Conservation (phyloP, 225 moss, liverwort and hornwort species). For the Pseudisothecium myosuroides region DNA sequence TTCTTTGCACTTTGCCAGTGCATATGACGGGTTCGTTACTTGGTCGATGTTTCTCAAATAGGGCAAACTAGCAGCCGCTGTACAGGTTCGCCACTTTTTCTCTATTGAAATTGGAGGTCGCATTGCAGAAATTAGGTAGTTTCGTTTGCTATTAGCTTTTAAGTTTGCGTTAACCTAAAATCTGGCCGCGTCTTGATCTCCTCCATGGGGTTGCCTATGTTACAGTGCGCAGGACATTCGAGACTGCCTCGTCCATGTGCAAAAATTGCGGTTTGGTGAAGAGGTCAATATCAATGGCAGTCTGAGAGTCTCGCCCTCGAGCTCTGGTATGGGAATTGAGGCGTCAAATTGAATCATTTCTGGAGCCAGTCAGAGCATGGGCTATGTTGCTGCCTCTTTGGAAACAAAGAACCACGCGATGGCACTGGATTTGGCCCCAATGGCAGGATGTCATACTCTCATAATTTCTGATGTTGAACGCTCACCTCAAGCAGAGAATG, state of each 20-base stretch:
- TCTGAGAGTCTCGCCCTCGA: slow-evolving; percentile 60
- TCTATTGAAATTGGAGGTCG: background rate
- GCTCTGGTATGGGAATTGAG: slow-evolving; percentile 83
- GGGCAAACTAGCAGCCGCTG: slow-evolving; percentile 66
- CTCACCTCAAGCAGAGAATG: background rate
- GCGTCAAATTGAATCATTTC: slow-evolving; percentile 72
- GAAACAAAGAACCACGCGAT: slow-evolving; percentile 34
- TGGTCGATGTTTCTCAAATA: slow-evolving; percentile 17
- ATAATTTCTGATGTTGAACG: slow-evolving; percentile 47
- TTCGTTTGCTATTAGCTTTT: background rate
- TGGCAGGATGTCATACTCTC: slow-evolving; percentile 50
- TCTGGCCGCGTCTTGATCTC: background rate
- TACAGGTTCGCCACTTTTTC: slow-evolving; percentile 53
- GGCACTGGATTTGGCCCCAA: slow-evolving; percentile 46
- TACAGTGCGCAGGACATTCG: slow-evolving; percentile 74
- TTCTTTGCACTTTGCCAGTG: slow-evolving; percentile 17
- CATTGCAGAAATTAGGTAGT: background rate
- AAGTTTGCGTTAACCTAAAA: background rate
- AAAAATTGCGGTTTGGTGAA: slow-evolving; percentile 68
- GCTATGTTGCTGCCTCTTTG: slow-evolving; percentile 55
- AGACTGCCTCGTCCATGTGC: slow-evolving; percentile 55
- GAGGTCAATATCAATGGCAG: slow-evolving; percentile 60
- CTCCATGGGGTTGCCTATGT: background rate
- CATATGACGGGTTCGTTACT: slow-evolving; percentile 9
- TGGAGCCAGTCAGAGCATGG: slow-evolving; percentile 49